Base-by-base conservation (phyloP, 768 basidiomycete species). In the Lepiota subincarnata region DNA sequence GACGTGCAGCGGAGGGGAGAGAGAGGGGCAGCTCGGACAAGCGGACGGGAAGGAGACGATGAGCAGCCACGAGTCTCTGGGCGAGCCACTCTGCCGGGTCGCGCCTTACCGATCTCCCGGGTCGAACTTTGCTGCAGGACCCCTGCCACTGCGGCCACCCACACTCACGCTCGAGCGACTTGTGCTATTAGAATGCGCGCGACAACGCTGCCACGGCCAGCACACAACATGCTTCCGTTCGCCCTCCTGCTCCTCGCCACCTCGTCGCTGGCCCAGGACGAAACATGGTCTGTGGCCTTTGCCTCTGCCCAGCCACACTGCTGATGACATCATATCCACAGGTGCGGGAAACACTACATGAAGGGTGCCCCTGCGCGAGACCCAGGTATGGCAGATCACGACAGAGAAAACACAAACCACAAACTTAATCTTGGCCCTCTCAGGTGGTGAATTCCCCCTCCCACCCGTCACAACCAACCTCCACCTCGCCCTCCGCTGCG, bases 401-500 rank as follows among this genome's bases (percentile, higher is more conserved):
- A 10, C n/a, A 22, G 12, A 36, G 16, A 22, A 13, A 19, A 28
- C 45, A n/a, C n/a, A 16, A 18, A 4, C 13, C 24, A 24, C 24
- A 24, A 24, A 24, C 24, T 24, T 3, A 18, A 26, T 36, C 26
- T 14, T 16, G 6, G 11, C 20, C 16, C 65, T 70, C 6, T 81
- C 82, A 36, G 81, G 80, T 61, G 62, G 62, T 20, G 19, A 58
- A 44, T 64, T 63, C 34, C 57, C 56, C 4, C 45, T 55, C 39
- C 51, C 56, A 2, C 40, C 41, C 12, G 46, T 47, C 13, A 52
- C 58, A 6, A 46, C 40, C 22, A 12, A 61, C 1, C 68, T 82
- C n/a, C 72, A 82, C 37, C 73, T 84, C 20, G 78, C 81, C 6
- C 65, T 86, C 36, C 79, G 80, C 8, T 85, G 84, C 55, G 73